phyloP scores from a whole-genome alignment of 2,329 filamentous ascomycete species.

The Daldinia sp. region DNA sequence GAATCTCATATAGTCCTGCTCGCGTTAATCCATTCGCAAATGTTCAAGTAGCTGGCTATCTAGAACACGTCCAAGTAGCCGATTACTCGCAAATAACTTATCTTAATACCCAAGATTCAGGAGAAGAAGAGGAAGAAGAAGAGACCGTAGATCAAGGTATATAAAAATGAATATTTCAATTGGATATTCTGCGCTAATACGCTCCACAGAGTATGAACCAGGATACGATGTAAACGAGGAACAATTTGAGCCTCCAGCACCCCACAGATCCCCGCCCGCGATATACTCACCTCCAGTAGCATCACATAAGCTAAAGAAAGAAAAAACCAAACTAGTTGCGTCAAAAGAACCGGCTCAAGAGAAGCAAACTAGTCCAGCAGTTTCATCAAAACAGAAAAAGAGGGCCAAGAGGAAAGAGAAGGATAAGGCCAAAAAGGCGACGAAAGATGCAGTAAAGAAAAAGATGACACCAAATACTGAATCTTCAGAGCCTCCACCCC shows the following conservation, averaged over 20 bases:
- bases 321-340: slow-evolving; percentile 13
- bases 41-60: slow-evolving; percentile 39
- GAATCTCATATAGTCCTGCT: slow-evolving; percentile 38
- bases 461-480: slow-evolving; percentile 23
- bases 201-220: not conserved
- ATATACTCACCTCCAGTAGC: slow-evolving; percentile 14
- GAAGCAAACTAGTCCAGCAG: slow-evolving; percentile 2
- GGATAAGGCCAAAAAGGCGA: slow-evolving; percentile 26
- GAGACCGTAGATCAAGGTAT: slow-evolving; percentile 40
- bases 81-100: slow-evolving; percentile 39
- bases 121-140: slow-evolving; percentile 28
- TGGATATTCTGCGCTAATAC: slow-evolving; percentile 34
- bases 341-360: slow-evolving; percentile 12
- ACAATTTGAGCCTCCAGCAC: slow-evolving; percentile 14
- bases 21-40: slow-evolving; percentile 33
- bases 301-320: slow-evolving; percentile 34
- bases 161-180: slow-evolving; percentile 7
- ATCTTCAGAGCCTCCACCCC: slow-evolving; percentile 12
- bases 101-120: slow-evolving; percentile 23
- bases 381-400: slow-evolving; percentile 25
- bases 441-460: slow-evolving; percentile 30
- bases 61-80: slow-evolving; percentile 34
- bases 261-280: slow-evolving; percentile 6
- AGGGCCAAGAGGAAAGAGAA: slow-evolving; percentile 29
- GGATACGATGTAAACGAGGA: slow-evolving; percentile 29